Base-by-base conservation (phyloP, 192 early-diverging fungal genomes). In the Podila epicladia region DNA sequence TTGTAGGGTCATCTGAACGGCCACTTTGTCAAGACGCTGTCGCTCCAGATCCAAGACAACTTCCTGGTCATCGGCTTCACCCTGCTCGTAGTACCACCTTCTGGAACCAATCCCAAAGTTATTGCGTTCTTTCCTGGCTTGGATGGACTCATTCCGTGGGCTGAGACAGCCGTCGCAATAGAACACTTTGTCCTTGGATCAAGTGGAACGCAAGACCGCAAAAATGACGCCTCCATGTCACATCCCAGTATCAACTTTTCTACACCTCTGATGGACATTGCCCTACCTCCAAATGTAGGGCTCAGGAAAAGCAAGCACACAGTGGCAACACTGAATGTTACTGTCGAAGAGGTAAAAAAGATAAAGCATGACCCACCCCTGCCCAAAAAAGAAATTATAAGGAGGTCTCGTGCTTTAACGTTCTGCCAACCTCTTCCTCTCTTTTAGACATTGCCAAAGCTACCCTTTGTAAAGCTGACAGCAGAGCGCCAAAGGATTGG, bases 131-230 rank as follows among this genome's bases (percentile, higher is more conserved):
- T 72, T 19, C 76, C 76, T 5, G 15, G 60, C 3, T 69, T 79
- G 12, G 76, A 79, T 49, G 76, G 76, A 11, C 35, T 72, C 13
- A n/a, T 79, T 3, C 76, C 76, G 0, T 79, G 76, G 76, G 76
- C 76, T 13, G 76, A 79, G 19, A 63, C 70, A 20, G 67, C 76
- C 3, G 76, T 79, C 19, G 76, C 76, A 17, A 48, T 72, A 17
- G 76, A 79, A 20, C 76, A 72, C 26, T 79, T 79, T 67, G 48
- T 58, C 19, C 4, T 58, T 3, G 37, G 55, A 60, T 37, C 59
- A 20, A 62, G 48, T 41, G 31, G 15, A 22, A 37, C 17, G 5
- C 32, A 35, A 1, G 29, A 55, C n/a, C 53, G 19, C 24, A 20
- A 35, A 4, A 28, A 19, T 13, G 62, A 49, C 37, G 49, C 58